A percentile compares a stretch with the other conserved stretches of the same genome.
Conservation (phyloP, 1,284 basidiomycete genomes). For the Cryptococcus neoformans region DNA sequence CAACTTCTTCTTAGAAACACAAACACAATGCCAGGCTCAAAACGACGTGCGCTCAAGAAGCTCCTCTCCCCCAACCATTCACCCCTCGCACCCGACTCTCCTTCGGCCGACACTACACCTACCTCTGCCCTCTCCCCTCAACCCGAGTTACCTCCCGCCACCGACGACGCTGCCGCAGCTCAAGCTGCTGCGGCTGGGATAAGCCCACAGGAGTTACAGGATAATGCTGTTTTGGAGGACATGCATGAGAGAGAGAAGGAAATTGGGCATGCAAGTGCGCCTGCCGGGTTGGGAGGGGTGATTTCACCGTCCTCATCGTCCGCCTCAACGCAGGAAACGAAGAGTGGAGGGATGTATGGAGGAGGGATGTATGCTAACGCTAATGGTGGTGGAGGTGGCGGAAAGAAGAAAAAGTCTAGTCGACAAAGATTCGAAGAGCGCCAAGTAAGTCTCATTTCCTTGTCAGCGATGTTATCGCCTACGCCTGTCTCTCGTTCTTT, state of each 20-base stretch:
- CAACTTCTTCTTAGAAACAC: background rate
- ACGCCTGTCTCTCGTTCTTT: background rate
- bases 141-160: background rate
- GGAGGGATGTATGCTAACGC: background rate
- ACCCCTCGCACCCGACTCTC: slow-evolving; percentile 1
- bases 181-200: background rate
- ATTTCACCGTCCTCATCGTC: slow-evolving; percentile 14
- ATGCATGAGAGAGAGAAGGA: slow-evolving; percentile 22
- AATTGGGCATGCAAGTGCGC: slow-evolving; percentile 19
- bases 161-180: background rate
- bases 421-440: slow-evolving; percentile 69
- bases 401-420: slow-evolving; percentile 59
- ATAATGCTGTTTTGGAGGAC: slow-evolving; percentile 24
- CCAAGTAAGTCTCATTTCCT: slow-evolving; percentile 57
- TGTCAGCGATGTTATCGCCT: no score
- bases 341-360: background rate
- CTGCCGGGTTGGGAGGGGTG: background rate
- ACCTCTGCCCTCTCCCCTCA: slow-evolving; percentile 20
- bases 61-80: slow-evolving; percentile 28
- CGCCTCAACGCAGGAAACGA: slow-evolving; percentile 10
- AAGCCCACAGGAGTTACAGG: slow-evolving; percentile 13
- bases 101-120: background rate
- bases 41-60: slow-evolving; percentile 46
- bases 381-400: slow-evolving; percentile 2
- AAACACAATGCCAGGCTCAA: slow-evolving; percentile 42